Evolutionary conservation across 257 asterid genomes (phyloP).

Genomic region (Leptodermis oblonga): DNA sequence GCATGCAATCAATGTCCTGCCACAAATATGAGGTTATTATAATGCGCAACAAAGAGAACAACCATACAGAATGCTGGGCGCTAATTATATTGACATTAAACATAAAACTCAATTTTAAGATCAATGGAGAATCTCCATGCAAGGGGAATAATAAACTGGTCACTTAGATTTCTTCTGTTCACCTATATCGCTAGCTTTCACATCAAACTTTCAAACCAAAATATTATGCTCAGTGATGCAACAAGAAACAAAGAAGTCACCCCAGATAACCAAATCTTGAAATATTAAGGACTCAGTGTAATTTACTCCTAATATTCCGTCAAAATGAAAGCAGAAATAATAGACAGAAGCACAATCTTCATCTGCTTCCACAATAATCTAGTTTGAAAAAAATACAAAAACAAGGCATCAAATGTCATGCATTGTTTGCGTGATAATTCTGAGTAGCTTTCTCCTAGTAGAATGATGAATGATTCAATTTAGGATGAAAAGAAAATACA

Average conservation of each 20-base stretch:
- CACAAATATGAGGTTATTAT: slow-evolving; percentile 7
- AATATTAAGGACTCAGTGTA: neutral
- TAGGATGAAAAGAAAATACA: neutral
- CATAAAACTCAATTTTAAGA: neutral
- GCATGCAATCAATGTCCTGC: slow-evolving; percentile 95
- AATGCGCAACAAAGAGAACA: slow-evolving; percentile 3
- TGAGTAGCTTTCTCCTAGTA: neutral
- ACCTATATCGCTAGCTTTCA: neutral
- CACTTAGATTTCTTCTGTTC: neutral
- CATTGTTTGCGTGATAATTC: neutral
- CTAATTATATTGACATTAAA: neutral
- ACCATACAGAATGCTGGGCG: neutral
- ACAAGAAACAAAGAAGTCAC: neutral
- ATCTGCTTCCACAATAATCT: neutral
- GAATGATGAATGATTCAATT: neutral
- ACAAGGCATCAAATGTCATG: neutral
- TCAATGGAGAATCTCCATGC: neutral
- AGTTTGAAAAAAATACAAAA: neutral
- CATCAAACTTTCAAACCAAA: neutral
- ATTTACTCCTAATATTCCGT: neutral
- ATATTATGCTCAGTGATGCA: neutral
- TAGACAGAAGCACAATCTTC: neutral
- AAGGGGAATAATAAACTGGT: neutral
- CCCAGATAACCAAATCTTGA: neutral
- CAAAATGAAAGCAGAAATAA: neutral